Evolutionary conservation across 1,139 yeast genomes (phyloP).

Genomic region (Geotrichum citri-aurantii): DNA sequence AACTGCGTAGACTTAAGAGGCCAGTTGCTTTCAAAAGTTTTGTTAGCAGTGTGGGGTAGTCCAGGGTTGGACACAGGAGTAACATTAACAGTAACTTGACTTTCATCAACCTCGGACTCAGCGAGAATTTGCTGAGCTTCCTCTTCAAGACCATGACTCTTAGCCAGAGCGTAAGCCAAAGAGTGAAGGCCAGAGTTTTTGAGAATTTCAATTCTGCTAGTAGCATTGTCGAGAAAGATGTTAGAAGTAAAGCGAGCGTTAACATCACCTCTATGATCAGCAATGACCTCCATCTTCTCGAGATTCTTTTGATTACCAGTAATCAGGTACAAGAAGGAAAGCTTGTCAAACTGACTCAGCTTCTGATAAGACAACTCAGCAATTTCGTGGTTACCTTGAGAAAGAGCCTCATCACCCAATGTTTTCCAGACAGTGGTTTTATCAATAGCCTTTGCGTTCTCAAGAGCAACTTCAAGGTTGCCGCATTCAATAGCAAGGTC

Average conservation of each 20-base stretch:
- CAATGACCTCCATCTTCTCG: slow-evolving; percentile 79
- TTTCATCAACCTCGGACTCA: slow-evolving; percentile 55
- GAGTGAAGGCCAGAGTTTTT: slow-evolving; percentile 78
- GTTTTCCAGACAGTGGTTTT: slow-evolving; percentile 70
- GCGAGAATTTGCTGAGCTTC: slow-evolving; percentile 66
- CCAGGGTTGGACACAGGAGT: slow-evolving; percentile 36
- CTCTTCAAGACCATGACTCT: slow-evolving; percentile 73
- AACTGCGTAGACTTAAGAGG: slow-evolving; percentile 69
- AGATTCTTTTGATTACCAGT: slow-evolving; percentile 77
- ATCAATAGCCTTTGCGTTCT: slow-evolving; percentile 77
- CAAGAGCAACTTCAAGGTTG: slow-evolving; percentile 78
- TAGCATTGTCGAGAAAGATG: slow-evolving; percentile 67
- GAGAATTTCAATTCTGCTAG: slow-evolving; percentile 69
- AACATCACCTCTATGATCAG: slow-evolving; percentile 80
- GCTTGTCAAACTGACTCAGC: slow-evolving; percentile 76
- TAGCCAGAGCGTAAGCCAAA: slow-evolving; percentile 89
- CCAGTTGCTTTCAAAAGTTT: slow-evolving; percentile 59
- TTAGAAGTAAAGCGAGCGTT: slow-evolving; percentile 80
- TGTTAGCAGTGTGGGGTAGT: slow-evolving; percentile 45
- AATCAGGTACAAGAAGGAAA: slow-evolving; percentile 78
- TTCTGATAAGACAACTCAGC: slow-evolving; percentile 89
- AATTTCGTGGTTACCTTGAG: slow-evolving; percentile 80
- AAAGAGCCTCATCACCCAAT: slow-evolving; percentile 78
- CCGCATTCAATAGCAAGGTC: slow-evolving; percentile 94
- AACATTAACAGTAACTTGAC: slow-evolving; percentile 54